Conservation (phyloP, 2,329 filamentous ascomycete genomes). For the Fusarium sp. region DNA sequence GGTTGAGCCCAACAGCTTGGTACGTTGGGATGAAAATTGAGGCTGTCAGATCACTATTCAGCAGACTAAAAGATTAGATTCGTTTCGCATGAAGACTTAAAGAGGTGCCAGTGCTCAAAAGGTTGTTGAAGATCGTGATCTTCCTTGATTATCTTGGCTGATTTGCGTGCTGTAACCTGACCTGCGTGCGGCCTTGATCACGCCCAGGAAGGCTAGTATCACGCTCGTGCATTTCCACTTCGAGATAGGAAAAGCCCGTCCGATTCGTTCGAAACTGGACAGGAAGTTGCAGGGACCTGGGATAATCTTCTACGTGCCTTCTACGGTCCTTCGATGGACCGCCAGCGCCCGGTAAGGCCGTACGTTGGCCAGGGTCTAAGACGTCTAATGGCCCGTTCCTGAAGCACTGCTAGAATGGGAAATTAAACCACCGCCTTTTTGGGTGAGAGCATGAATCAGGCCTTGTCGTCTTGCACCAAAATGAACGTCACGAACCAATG, state of each 20-base stretch:
- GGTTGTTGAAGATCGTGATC: constrained; percentile 12
- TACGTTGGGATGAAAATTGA: constrained; percentile 14
- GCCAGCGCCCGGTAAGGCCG: constrained; percentile 42
- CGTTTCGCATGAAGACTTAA: constrained; percentile 25
- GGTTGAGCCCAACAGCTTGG: constrained; percentile 15
- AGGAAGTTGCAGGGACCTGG: constrained; percentile 23
- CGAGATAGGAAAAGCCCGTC: constrained; percentile 30
- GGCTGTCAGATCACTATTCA: constrained; percentile 4
- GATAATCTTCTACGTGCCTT: constrained; percentile 34
- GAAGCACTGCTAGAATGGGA: constrained; percentile 40
- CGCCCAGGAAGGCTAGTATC: constrained; percentile 40
- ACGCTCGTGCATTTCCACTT: constrained; percentile 35
- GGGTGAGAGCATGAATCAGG: constrained; percentile 33
- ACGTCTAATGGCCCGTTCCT: constrained; percentile 21
- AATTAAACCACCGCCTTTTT: constrained; percentile 40
- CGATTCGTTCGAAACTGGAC: constrained; percentile 34
- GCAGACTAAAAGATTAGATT: background rate
- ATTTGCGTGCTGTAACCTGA: constrained; percentile 34
- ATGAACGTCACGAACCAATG: constrained; percentile 45
- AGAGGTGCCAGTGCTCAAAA: constrained; percentile 23
- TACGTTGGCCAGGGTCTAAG: constrained; percentile 34
- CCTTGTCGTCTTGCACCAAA: constrained; percentile 32
- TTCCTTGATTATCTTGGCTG: background rate
- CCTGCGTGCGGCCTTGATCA: constrained; percentile 39
- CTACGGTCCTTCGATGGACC: constrained; percentile 42